Base-by-base conservation (phyloP, 257 asterid species). In the Echites panduratus region DNA sequence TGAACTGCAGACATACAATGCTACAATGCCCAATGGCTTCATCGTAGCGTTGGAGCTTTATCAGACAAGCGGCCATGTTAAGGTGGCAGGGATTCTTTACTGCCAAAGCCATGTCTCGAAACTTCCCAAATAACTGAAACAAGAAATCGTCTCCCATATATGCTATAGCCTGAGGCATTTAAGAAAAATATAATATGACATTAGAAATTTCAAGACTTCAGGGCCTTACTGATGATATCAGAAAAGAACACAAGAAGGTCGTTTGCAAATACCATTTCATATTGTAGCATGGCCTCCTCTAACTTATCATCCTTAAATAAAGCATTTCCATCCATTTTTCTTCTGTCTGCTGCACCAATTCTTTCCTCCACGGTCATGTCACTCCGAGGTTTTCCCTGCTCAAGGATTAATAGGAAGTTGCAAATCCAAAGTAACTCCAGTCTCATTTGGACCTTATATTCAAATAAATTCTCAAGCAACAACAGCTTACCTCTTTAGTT, bases 321-420 rank as follows among this genome's bases (percentile, higher is more conserved):
- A 68, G 80, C 90, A 83, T 91, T 95, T 49, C 98, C 99, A 70
- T 91, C 93, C 97, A 92, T 90, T 84, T 95, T 95, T 88, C 98
- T 87, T 84, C 97, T 82, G 77, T 95, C 98, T 7, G 99, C 97
- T 32, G 95, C 82, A 71, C 98, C 89, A 64, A 94, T 95, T 77
- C 99, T 87, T 86, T 91, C 99, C 87, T 95, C 99, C 41, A 89
- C 98, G n/a, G 99, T 95, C 98, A 95, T 92, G 87, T 95, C 98
- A 66, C 95, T 75, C n/a, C 94, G 96, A 66, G 95, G 83, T 83
- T 92, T 95, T 52, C 99, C 99, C 99, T 95, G 70, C 58, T 79
- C 38, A 79, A 75, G 47, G 76, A 76, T 67, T 54, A 74, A 76
- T 49, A 82, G 74, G 68, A 49, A 71, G 45, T 9, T 61, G 65